Conservation (phyloP, 805 yeast species). For the Wickerhamiella siamensis region DNA sequence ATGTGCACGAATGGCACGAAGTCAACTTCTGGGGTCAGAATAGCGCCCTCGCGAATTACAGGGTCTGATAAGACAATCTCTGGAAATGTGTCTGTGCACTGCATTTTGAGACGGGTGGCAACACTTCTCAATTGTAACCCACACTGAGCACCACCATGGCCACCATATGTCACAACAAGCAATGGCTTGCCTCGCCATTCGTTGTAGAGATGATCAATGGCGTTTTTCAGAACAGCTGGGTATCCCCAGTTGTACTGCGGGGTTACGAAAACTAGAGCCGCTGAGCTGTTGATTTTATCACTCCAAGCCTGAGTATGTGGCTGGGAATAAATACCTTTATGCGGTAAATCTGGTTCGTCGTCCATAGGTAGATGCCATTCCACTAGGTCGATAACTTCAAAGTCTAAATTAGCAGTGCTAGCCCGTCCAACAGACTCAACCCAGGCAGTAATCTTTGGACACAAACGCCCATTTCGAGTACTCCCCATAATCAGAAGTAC, state of each 20-base stretch:
- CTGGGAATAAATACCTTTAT: conserved; percentile 11
- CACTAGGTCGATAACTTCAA: conserved; percentile 20
- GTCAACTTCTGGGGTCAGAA: neutral
- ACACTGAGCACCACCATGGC: conserved; percentile 23
- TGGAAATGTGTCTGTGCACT: too few species aligned
- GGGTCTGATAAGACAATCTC: too few species aligned
- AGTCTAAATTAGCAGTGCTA: neutral
- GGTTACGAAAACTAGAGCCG: conserved; percentile 25
- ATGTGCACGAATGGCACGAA: too few species aligned
- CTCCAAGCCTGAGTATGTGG: conserved; percentile 22
- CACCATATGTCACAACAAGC: conserved; percentile 24
- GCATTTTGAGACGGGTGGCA: too few species aligned
- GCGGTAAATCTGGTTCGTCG: conserved; percentile 23
- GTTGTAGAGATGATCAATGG: conserved; percentile 25
- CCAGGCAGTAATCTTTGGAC: conserved; percentile 8
- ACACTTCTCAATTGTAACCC: too few species aligned
- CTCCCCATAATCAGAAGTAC: conserved; percentile 10
- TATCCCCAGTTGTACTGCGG: conserved; percentile 29
- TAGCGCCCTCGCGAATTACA: too few species aligned
- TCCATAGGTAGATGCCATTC: conserved; percentile 22
- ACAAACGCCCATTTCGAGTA: conserved; percentile 7
- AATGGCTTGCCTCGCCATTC: conserved; percentile 28
- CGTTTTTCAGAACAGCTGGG: conserved; percentile 28
- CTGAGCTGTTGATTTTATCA: conserved; percentile 14
- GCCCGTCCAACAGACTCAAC: conserved; percentile 4